phyloP scores from a whole-genome alignment of 129 eudicot species.

The Artemisia tridentata region DNA sequence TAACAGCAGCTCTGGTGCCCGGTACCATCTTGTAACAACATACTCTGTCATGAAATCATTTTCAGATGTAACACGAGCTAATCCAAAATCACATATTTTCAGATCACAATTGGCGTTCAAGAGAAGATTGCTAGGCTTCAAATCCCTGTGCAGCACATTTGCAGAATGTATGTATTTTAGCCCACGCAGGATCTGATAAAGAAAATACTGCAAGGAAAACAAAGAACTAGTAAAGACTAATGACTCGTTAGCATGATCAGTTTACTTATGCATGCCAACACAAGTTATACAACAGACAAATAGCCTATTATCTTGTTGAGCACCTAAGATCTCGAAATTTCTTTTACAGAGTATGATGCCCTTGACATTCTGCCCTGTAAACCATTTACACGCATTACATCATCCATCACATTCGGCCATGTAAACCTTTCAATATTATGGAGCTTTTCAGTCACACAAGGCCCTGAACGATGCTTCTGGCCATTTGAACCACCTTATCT shows the following conservation, averaged over 20 bases:
- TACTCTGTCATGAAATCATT: constrained; percentile 89
- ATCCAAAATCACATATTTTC: constrained; percentile 87
- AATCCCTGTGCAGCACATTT: constrained; percentile 87
- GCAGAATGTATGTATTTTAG: constrained; percentile 93
- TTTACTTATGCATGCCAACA: not conserved
- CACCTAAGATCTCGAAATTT: not conserved
- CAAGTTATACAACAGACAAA: not conserved
- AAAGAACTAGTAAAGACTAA: not conserved
- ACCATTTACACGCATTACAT: too few relatives aligned
- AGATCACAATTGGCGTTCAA: constrained; percentile 89
- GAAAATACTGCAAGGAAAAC: constrained; percentile 68
- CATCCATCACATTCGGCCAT: too few relatives aligned
- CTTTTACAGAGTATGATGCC: too few relatives aligned
- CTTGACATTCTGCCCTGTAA: too few relatives aligned
- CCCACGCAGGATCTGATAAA: constrained; percentile 94
- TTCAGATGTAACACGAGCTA: constrained; percentile 95
- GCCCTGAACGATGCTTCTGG: not conserved
- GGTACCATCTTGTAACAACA: constrained; percentile 92
- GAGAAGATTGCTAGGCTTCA: constrained; percentile 92
- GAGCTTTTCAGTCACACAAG: too few relatives aligned
- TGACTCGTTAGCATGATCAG: constrained; percentile 16
- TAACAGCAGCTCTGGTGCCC: constrained; percentile 89
- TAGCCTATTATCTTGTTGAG: not conserved
- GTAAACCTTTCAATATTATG: too few relatives aligned
- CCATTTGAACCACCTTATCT: not conserved